Conservation (phyloP, 331 rosid genomes). For the Rosa hybrid region DNA sequence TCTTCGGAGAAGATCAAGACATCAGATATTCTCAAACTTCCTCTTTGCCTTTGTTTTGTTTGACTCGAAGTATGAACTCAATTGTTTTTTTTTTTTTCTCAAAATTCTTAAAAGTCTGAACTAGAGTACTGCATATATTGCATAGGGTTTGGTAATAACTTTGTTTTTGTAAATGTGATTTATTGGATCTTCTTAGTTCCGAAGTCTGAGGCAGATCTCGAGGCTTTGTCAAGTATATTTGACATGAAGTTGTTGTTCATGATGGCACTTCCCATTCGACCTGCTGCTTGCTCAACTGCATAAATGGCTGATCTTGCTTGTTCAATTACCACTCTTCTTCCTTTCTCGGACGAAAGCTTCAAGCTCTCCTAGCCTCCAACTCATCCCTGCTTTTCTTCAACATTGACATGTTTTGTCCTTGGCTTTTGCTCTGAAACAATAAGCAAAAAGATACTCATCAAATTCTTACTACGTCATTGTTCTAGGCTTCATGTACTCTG, state of each 20-base stretch:
- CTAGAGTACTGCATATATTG: neutral
- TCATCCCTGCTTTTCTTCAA: neutral
- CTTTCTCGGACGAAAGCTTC: slow-evolving; percentile 6
- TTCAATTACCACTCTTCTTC: neutral
- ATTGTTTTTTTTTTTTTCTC: too few relatives aligned
- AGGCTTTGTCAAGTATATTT: slow-evolving; percentile 1
- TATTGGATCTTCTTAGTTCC: neutral
- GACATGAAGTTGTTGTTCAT: slow-evolving; percentile 2
- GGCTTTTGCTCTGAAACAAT: slow-evolving; percentile 3
- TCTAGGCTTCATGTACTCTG: neutral
- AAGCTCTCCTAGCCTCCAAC: neutral
- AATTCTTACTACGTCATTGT: neutral
- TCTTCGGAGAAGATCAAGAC: too few relatives aligned
- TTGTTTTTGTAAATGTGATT: neutral
- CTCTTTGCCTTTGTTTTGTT: too few relatives aligned
- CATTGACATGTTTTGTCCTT: neutral
- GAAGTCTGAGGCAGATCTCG: slow-evolving; percentile 5
- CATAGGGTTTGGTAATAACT: neutral
- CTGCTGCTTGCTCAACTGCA: slow-evolving; percentile 19
- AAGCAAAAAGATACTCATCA: slow-evolving; percentile 6
- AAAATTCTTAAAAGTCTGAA: neutral
- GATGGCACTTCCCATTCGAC: slow-evolving; percentile 9
- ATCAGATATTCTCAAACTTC: too few relatives aligned
- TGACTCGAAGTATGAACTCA: too few relatives aligned
- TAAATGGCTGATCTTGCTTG: slow-evolving; percentile 9